Evolutionary conservation across 1,139 yeast genomes (phyloP).

Genomic region (Hyphopichia burtonii): DNA sequence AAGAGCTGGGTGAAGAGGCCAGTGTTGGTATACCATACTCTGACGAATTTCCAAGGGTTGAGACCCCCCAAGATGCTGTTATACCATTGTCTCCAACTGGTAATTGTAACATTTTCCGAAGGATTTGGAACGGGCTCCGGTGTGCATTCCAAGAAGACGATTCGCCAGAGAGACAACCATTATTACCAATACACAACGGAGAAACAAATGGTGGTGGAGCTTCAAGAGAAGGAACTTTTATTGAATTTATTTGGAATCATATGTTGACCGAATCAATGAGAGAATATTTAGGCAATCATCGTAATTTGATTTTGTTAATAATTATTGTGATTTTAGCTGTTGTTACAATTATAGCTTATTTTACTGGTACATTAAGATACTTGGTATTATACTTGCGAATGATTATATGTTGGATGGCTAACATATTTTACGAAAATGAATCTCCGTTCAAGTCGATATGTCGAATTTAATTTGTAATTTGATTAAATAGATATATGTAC

Average conservation of each 20-base stretch:
- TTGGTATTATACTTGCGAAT: slow-evolving; percentile 9
- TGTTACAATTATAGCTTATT: slow-evolving; percentile 5
- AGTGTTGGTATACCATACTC: neutral
- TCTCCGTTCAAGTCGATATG: neutral
- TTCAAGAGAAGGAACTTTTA: slow-evolving; percentile 5
- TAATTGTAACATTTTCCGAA: slow-evolving; percentile 7
- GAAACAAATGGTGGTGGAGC: neutral
- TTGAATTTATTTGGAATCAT: slow-evolving; percentile 18
- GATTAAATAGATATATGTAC: neutral
- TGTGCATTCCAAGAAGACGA: slow-evolving; percentile 12
- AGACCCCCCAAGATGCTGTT: neutral
- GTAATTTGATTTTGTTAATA: neutral
- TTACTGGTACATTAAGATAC: slow-evolving; percentile 17
- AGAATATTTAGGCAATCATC: slow-evolving; percentile 18
- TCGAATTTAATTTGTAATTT: slow-evolving; percentile 1
- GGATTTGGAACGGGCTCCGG: slow-evolving; percentile 19
- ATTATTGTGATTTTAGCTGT: neutral
- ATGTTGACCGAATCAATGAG: slow-evolving; percentile 19
- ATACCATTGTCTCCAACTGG: neutral
- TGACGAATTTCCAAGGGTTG: neutral
- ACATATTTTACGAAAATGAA: slow-evolving; percentile 4
- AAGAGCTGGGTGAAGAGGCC: neutral
- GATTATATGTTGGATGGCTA: slow-evolving; percentile 15
- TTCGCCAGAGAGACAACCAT: slow-evolving; percentile 18
- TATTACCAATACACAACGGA: slow-evolving; percentile 16